A percentile compares a stretch with the other conserved stretches of the same genome.
phyloP scores from a whole-genome alignment of 352 stramenopile species.

The Halophytophthora batemanensis region DNA sequence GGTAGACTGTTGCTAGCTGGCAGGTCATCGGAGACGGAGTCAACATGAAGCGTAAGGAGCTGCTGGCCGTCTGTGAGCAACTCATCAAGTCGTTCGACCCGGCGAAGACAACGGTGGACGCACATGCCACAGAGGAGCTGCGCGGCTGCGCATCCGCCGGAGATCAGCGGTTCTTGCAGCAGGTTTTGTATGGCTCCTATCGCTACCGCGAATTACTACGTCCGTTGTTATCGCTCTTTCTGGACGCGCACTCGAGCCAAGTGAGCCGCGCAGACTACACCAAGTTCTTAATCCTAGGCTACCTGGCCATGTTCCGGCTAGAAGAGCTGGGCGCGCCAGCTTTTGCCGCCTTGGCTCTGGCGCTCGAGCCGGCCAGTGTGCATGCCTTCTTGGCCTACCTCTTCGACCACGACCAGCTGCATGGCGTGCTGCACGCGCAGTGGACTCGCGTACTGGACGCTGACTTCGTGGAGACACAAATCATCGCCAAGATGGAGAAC shows the following conservation, averaged over 20 bases:
- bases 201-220: slow-evolving; percentile 87
- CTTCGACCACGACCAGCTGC: slow-evolving; percentile 65
- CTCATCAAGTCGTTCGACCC: slow-evolving; percentile 80
- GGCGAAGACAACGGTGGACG: slow-evolving; percentile 66
- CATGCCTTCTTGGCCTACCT: slow-evolving; percentile 85
- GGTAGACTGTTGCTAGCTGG: too few species aligned
- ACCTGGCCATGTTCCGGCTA: slow-evolving; percentile 87
- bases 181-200: slow-evolving; percentile 89
- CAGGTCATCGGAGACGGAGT: background rate
- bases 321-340: slow-evolving; percentile 73
- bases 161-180: slow-evolving; percentile 76
- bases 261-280: slow-evolving; percentile 87
- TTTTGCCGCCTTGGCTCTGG: slow-evolving; percentile 59
- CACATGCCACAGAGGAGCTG: slow-evolving; percentile 70
- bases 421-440: slow-evolving; percentile 65
- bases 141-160: slow-evolving; percentile 24
- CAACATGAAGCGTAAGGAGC: slow-evolving; percentile 76
- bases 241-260: slow-evolving; percentile 72
- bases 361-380: slow-evolving; percentile 84
- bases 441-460: slow-evolving; percentile 85
- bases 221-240: slow-evolving; percentile 76
- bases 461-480: slow-evolving; percentile 75
- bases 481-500: slow-evolving; percentile 61
- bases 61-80: slow-evolving; percentile 60
- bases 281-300: slow-evolving; percentile 89